These are phyloP conservation scores for Chaetoscypha palmicola DNA, from an alignment of 2,329 filamentous ascomycete species.

Conservation along the genomic window DNA sequence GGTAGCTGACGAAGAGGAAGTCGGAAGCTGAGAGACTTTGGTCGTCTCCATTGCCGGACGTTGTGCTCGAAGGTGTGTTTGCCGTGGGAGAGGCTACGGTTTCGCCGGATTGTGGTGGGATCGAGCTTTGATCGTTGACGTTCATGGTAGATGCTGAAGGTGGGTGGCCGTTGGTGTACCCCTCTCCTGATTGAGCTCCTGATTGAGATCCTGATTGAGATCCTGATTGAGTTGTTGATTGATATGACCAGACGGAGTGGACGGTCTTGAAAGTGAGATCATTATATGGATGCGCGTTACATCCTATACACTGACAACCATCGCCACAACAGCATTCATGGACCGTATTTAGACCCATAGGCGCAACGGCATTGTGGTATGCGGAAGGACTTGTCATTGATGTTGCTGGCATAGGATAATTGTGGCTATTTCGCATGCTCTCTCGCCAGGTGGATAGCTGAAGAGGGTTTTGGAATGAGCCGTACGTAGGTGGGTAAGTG, in stretches of 20 bases:
- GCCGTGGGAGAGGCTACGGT: constrained; percentile 22
- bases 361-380: constrained; percentile 32
- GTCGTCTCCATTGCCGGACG: constrained; percentile 37
- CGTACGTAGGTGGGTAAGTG: constrained; percentile 47
- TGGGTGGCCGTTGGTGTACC: constrained; percentile 14
- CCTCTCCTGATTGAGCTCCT: constrained; percentile 13
- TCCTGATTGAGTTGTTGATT: constrained; percentile 18
- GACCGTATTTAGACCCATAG: constrained; percentile 26
- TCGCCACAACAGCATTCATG: constrained; percentile 58
- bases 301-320: constrained; percentile 60
- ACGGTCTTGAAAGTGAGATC: constrained; percentile 51
- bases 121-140: constrained; percentile 8
- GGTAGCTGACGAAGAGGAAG: constrained; percentile 54
- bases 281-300: constrained; percentile 61
- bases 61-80: constrained; percentile 26
- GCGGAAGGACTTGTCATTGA: constrained; percentile 14
- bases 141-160: not conserved
- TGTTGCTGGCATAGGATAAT: constrained; percentile 31
- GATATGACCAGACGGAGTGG: constrained; percentile 38
- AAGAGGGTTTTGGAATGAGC: constrained; percentile 48
- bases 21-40: constrained; percentile 41
- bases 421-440: constrained; percentile 35
- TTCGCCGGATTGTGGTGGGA: constrained; percentile 11
- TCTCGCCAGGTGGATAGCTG: constrained; percentile 48
- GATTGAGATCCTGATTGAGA: constrained; percentile 21